phyloP scores from a whole-genome alignment of 805 yeast species.

The Diddensiella transvaalensis region DNA sequence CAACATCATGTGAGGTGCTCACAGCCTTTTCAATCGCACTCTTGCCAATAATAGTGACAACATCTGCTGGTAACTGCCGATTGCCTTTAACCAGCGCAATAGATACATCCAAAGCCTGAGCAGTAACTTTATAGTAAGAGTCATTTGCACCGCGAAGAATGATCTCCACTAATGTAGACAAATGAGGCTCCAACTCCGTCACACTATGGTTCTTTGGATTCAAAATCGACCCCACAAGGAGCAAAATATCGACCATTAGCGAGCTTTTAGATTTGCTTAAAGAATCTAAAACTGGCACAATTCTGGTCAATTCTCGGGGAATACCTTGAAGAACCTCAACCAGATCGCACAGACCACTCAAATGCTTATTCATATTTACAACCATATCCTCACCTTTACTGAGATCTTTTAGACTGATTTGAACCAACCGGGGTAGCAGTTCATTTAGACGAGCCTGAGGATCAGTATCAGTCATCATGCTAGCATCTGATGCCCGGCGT shows the following conservation, averaged over 20 bases:
- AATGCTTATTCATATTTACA: constrained; percentile 2
- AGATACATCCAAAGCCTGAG: constrained; percentile 35
- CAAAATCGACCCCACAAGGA: constrained; percentile 14
- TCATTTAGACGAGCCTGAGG: constrained; percentile 17
- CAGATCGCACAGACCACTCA: constrained; percentile 10
- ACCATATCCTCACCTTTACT: constrained; percentile 5
- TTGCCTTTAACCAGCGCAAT: constrained; percentile 20
- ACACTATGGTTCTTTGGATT: constrained; percentile 6
- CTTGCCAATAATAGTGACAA: constrained; percentile 19
- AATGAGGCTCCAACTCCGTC: constrained; percentile 15
- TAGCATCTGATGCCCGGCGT: constrained; percentile 28
- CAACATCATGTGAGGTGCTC: constrained; percentile 36
- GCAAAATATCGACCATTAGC: constrained; percentile 16
- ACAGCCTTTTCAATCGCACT: constrained; percentile 37
- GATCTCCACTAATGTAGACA: constrained; percentile 24
- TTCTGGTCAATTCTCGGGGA: constrained; percentile 5
- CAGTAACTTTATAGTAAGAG: constrained; percentile 35
- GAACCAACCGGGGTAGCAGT: constrained; percentile 10
- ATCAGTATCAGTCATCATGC: constrained; percentile 26
- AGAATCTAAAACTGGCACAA: constrained; percentile 8
- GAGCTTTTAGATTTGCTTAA: constrained; percentile 13
- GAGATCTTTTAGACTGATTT: constrained; percentile 13
- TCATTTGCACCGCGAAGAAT: constrained; percentile 35
- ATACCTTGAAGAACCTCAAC: constrained; percentile 12
- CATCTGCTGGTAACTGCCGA: constrained; percentile 1